A percentile compares a stretch with the other conserved stretches of the same genome.
phyloP scores from a whole-genome alignment of 768 basidiomycete species.

The Saitozyma sp. region DNA sequence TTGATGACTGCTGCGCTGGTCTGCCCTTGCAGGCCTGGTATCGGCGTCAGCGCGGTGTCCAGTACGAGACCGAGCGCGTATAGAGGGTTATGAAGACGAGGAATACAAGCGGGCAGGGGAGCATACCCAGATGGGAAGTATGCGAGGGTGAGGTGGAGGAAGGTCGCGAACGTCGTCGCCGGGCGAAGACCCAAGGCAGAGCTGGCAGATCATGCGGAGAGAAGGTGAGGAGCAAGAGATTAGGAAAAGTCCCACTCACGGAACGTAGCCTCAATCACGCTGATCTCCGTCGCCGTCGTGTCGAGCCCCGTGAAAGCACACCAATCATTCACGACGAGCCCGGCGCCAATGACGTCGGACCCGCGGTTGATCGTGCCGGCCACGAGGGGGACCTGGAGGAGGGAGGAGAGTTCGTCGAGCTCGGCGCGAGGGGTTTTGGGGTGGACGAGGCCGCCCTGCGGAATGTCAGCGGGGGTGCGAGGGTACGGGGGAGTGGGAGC shows the following conservation, averaged over 20 bases:
- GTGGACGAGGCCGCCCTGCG: conserved; percentile 84
- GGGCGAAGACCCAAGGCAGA: no score
- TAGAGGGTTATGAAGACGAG: no score
- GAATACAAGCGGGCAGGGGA: conserved; percentile 4
- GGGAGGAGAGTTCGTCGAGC: conserved; percentile 91
- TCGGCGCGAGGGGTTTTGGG: conserved; percentile 96
- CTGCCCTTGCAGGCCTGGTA: conserved; percentile 77
- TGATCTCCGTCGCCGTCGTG: conserved; percentile 98
- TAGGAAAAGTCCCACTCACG: conserved; percentile 64
- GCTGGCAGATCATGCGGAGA: background rate
- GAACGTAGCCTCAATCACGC: conserved; percentile 96
- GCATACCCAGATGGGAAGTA: background rate
- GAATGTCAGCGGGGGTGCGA: conserved; percentile 3
- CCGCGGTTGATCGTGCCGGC: conserved; percentile 98
- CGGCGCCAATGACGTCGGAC: conserved; percentile 95
- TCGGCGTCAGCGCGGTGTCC: no score
- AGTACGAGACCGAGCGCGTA: no score
- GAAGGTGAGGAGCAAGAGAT: background rate
- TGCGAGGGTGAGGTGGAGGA: background rate
- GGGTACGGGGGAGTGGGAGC: background rate
- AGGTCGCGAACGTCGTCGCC: background rate
- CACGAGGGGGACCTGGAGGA: conserved; percentile 91
- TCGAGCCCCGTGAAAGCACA: conserved; percentile 98
- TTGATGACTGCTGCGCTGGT: conserved; percentile 77
- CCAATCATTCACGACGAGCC: conserved; percentile 98